Evolutionary conservation across 2,329 filamentous ascomycete species (phyloP), one percentile per base, ranked within the genome.

Genomic region (Alternaria tenuissima): DNA sequence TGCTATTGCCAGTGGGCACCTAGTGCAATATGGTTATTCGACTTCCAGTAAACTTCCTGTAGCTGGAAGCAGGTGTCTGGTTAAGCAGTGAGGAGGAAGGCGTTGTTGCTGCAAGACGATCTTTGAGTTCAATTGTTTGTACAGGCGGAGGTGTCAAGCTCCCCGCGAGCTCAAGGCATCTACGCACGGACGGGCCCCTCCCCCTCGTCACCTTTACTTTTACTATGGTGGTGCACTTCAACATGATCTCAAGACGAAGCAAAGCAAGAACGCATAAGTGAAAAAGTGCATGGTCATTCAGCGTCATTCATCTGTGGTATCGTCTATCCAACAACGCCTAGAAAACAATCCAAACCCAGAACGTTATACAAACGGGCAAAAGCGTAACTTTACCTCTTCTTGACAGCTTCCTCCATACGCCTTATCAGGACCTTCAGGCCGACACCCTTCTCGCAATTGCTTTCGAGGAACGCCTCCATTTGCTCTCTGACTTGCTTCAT

Each of bases 381-480:
- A 53, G 26, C 28, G 16, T 32, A 28, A 51, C 44, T 9, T 71
- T 78, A 83, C 57, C 78, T 66, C 64, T 68, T 79, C 61, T 84
- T 84, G 67, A 96, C 83, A 36, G 89, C 80, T 24, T 83, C 87
- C 78, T 92, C 90, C 73, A 97, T 83, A 48, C 92, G 82, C 58
- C 81, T 76, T 34, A 89, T 79, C 70, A 86, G 79, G 12, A 79
- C 78, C 68, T 85, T 85, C 69, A 89, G 75, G 79, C 73, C 91
- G 7, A 82, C 81, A 0, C 94, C 94, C 72, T 89, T 90, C 81
- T 97, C 94, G 66, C 90, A 91, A 77, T 96, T 95, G 9, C 77
- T 84, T 79, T 91, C 89, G 56, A 98, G 81, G 90, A 92, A 96
- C 2, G 57, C 73, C 81, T 97, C 94, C 93, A 98, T 97, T 73